Base-by-base conservation (phyloP, 495 filamentous ascomycete species). In the Polyplosphaeria fusca region DNA sequence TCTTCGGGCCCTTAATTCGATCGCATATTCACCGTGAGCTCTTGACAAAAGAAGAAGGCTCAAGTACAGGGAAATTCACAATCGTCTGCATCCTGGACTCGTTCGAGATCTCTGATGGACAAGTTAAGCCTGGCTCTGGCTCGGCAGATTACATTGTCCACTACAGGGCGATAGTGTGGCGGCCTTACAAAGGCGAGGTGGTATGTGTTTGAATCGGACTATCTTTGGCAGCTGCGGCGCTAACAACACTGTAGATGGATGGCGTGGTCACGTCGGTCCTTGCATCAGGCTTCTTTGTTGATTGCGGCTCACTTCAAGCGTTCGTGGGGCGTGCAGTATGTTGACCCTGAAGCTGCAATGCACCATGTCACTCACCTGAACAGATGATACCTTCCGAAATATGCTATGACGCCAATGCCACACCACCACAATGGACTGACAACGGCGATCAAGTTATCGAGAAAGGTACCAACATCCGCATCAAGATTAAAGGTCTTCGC, bases 121-220 rank as follows among this genome's bases (percentile, higher is more conserved):
- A 87, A 41, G 91, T 99, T 58, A 82, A 96, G 26, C 92, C 93
- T 0, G 86, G 89, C 3, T 90, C 83, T 55, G 93, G 89, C 14
- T 75, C 90, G 45, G 93, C 94, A 19, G 89, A 96, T 70, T 99
- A 95, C 72, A 96, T 87, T 0, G 88, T 97, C 39, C 84, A 86
- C 61, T 99, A 96, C 67, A 87, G 90, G 46, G 93, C 93, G 30
- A 89, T 99, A 38, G 91, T 99, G 42, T 99, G 91, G 91, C 80
- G 89, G 65, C 93, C 93, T 9, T 99, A 96, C 78, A 88, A 89
- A 67, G 90, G 91, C 55, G 93, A 99, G 77, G 91, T 91, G 57
- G 93, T 96, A 80, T 68, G 86, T 76, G n/a, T 52, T 23, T 19
- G 24, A 28, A 30, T 27, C 38, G 53, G 14, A 35, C 22, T n/a